phyloP scores from a whole-genome alignment of 2,329 filamentous ascomycete genomes.

The Hymenoscyphus infarciens region DNA sequence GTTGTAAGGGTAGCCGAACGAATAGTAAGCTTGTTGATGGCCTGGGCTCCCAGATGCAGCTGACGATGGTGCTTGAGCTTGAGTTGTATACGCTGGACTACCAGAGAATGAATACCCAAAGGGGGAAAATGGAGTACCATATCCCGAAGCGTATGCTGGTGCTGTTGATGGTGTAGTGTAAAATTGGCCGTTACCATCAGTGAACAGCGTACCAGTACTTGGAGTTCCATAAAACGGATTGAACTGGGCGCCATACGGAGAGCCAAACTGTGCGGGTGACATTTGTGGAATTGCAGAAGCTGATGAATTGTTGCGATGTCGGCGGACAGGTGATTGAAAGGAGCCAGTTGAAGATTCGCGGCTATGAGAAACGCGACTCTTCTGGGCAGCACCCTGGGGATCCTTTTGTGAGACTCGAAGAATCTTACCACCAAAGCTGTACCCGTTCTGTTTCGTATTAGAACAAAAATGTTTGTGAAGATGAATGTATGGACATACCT shows the following conservation, averaged over 20 bases:
- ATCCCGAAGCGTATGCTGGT: background rate
- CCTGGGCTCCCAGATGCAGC: constrained; percentile 16
- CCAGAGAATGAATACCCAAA: constrained; percentile 20
- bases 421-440: constrained; percentile 24
- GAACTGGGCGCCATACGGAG: constrained; percentile 13
- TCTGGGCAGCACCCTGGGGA: constrained; percentile 19
- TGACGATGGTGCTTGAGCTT: background rate
- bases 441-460: constrained; percentile 24
- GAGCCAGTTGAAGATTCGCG: constrained; percentile 14
- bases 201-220: constrained; percentile 13
- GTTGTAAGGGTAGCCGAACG: constrained; percentile 18
- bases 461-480: background rate
- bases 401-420: constrained; percentile 34
- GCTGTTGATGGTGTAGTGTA: constrained; percentile 13
- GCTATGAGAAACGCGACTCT: constrained; percentile 13
- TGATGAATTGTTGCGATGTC: constrained; percentile 9
- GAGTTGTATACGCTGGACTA: constrained; percentile 10
- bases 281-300: constrained; percentile 16
- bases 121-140: constrained; percentile 14
- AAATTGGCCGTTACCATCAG: constrained; percentile 25
- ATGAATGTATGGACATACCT: constrained; percentile 22
- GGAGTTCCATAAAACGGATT: constrained; percentile 2
- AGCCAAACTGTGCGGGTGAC: constrained; percentile 19
- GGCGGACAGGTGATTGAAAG: constrained; percentile 21
- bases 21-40: constrained; percentile 16